Conservation (phyloP, 257 asterid genomes). For the Nicotiana knightiana region DNA sequence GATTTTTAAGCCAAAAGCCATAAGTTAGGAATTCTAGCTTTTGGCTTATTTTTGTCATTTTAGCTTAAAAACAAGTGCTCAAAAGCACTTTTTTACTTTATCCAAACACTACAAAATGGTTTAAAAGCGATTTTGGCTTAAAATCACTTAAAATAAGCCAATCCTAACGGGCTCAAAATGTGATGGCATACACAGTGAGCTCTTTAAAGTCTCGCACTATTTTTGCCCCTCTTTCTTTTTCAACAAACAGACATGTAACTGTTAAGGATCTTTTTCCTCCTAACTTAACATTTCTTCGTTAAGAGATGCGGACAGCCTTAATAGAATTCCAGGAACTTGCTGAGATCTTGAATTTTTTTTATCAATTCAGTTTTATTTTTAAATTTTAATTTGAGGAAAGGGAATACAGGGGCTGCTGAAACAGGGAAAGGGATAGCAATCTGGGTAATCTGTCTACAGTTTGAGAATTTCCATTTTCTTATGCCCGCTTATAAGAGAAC, state of each 20-base stretch:
- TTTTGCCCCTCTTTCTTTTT: background rate
- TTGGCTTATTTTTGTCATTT: too few relatives aligned
- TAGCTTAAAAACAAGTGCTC: too few relatives aligned
- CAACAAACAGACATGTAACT: background rate
- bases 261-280: background rate
- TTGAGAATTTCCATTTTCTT: conserved; percentile 1
- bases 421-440: conserved; percentile 6
- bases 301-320: background rate
- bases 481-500: background rate
- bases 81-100: too few relatives aligned
- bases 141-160: too few relatives aligned
- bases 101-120: too few relatives aligned
- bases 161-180: background rate
- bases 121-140: too few relatives aligned
- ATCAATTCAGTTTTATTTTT: background rate
- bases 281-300: background rate
- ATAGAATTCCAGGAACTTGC: background rate
- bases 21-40: too few relatives aligned
- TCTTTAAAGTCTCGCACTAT: background rate
- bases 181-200: background rate
- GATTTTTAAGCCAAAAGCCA: too few relatives aligned
- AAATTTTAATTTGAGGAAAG: background rate
- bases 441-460: background rate
- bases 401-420: background rate
- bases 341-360: background rate